These are phyloP conservation scores for Volvariella surrecta DNA, from an alignment of 1,284 basidiomycete genomes.

Conservation along the genomic window DNA sequence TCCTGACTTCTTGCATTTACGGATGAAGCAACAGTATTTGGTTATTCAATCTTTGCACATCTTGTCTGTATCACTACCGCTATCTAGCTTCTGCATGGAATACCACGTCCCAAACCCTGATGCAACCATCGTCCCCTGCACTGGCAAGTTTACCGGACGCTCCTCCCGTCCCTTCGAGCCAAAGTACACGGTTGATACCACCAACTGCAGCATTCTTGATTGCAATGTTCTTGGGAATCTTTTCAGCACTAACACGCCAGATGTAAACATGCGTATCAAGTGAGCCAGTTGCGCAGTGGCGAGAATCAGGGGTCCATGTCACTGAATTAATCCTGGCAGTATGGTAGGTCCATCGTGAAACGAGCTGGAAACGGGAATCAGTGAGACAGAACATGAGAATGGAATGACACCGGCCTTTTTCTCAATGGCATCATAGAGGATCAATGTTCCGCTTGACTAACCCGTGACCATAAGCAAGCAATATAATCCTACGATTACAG, in stretches of 20 bases:
- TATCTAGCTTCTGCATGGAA: conserved; percentile 28
- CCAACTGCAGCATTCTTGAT: conserved; percentile 83
- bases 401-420: conserved; percentile 37
- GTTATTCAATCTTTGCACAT: too few species aligned
- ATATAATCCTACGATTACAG: not conserved
- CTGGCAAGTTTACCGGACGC: conserved; percentile 50
- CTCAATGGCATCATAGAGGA: conserved; percentile 67
- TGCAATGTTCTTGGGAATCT: conserved; percentile 71
- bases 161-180: conserved; percentile 42
- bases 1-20: conserved; percentile 6
- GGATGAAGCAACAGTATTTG: too few species aligned
- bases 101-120: conserved; percentile 67
- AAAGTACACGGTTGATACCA: conserved; percentile 75
- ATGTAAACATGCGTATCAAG: conserved; percentile 91
- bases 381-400: not conserved
- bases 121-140: conserved; percentile 80
- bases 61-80: too few species aligned
- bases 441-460: conserved; percentile 71
- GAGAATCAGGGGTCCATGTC: conserved; percentile 68
- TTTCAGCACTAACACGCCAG: conserved; percentile 74
- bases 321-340: conserved; percentile 76
- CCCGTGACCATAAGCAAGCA: not conserved
- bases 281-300: conserved; percentile 79
- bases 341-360: conserved; percentile 88
- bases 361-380: conserved; percentile 26